Base-by-base conservation (phyloP, 2,329 filamentous ascomycete genomes). In the Pestalotiopsis sp. region DNA sequence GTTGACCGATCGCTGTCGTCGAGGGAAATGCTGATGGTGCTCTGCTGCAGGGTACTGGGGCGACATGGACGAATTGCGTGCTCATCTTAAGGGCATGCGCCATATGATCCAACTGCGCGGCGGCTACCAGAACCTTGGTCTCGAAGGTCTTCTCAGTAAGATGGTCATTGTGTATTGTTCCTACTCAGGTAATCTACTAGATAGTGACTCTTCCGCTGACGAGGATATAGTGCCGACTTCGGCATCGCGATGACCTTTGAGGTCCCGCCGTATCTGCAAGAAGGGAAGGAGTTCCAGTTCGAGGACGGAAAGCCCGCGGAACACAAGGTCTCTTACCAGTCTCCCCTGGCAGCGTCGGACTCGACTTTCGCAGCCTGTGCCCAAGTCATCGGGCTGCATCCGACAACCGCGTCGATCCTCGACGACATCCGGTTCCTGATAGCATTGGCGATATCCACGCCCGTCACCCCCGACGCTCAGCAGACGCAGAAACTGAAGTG, bases 371-470 rank as follows among this genome's bases (percentile, higher is more conserved):
- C 78, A 4, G 80, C 79, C 40, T 84, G 80, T 23, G 78, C 78
- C 31, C 79, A 80, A 12, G 78, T 80, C 0, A 75, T 86, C 2
- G 76, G 78, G n/a, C 76, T 88, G n/a, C 83, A 86, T 65, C 77
- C 79, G 1, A 77, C 78, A 65, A 84, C 84, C 1, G 84, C 85
- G 4, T 78, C 81, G 14, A 84, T 88, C 65, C 81, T 88, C 2
- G 86, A 88, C 66, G 82, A 86, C 63, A 82, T 87, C 75, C 81
- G 85, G 4, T 82, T 82, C 25, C 76, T 88, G 1, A 78, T 86
- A n/a, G 74, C 78, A 13, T 75, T 81, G 2, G 81, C 86, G 0
- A 70, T 85, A 4, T 74, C 78, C 0, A 75, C 86, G n/a, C 80
- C 83, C 0, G 68, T 73, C 2, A 60, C 76, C 0, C 73, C 83